These are phyloP conservation scores for Yarrowia deformans DNA, from an alignment of 805 yeast genomes.

Conservation along the genomic window DNA sequence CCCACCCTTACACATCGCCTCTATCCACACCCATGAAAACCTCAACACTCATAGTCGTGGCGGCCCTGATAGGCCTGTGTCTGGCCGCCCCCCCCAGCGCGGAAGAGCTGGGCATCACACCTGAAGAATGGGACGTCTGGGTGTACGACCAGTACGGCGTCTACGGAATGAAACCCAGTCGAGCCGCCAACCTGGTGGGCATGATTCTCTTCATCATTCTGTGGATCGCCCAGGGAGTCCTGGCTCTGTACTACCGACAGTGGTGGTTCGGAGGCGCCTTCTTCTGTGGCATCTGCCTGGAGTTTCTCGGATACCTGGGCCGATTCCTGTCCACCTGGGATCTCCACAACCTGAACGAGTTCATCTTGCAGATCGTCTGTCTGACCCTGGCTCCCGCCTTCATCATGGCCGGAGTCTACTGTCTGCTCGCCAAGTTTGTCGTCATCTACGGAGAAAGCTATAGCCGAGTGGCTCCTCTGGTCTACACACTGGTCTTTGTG, in stretches of 20 bases:
- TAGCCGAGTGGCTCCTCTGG: constrained; percentile 61
- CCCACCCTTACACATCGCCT: background rate
- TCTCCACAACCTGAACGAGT: constrained; percentile 53
- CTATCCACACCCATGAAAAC: background rate
- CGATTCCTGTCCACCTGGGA: constrained; percentile 58
- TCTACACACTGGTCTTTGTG: constrained; percentile 70
- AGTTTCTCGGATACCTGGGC: constrained; percentile 71
- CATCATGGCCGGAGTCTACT: constrained; percentile 83
- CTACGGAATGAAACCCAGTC: constrained; percentile 57
- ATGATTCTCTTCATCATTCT: constrained; percentile 62
- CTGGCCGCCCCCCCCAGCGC: constrained; percentile 27
- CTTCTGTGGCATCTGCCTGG: constrained; percentile 61
- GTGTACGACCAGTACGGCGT: constrained; percentile 21
- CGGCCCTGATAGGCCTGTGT: constrained; percentile 3
- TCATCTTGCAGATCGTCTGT: constrained; percentile 68
- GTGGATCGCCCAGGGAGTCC: constrained; percentile 53
- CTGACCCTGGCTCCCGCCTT: constrained; percentile 83
- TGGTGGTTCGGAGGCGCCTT: constrained; percentile 70
- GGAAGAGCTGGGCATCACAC: constrained; percentile 18
- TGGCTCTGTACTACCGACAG: constrained; percentile 59
- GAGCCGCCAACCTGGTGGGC: constrained; percentile 66
- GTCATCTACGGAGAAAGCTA: constrained; percentile 63
- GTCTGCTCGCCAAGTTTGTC: constrained; percentile 68
- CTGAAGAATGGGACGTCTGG: constrained; percentile 1
- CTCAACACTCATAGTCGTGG: constrained; percentile 8